Conservation (phyloP, 305 asterid species). For the Ajuga reptans region DNA sequence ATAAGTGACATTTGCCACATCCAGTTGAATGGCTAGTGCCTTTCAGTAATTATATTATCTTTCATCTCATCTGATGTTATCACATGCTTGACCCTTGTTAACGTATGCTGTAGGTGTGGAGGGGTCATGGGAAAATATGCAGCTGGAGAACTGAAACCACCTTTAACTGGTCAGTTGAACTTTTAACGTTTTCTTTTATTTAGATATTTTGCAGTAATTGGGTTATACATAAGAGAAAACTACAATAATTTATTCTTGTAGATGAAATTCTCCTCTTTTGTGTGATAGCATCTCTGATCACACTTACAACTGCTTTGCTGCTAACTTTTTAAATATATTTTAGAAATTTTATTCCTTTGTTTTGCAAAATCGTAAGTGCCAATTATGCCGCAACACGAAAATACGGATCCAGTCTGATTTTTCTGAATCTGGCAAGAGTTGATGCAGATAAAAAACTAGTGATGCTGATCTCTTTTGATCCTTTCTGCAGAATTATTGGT, state of each 20-base stretch:
- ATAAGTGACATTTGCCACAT: neutral
- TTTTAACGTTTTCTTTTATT: neutral
- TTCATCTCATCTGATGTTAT: neutral
- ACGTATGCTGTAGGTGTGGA: conserved; percentile 68
- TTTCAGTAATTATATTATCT: neutral
- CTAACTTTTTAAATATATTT: neutral
- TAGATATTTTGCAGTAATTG: neutral
- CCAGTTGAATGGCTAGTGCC: neutral
- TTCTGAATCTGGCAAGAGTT: neutral
- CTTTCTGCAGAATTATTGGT: neutral
- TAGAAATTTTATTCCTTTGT: neutral
- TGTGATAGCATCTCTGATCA: neutral
- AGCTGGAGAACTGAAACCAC: conserved; percentile 94
- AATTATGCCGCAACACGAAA: neutral
- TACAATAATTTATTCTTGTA: neutral
- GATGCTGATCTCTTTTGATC: neutral
- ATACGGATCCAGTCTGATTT: neutral
- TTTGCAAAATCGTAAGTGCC: neutral
- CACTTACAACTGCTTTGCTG: neutral
- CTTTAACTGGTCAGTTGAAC: conserved; percentile 62
- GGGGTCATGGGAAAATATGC: conserved; percentile 99
- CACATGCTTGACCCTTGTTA: conserved; percentile 5
- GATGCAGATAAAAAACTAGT: neutral
- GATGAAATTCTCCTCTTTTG: neutral
- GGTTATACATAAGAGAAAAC: neutral